Conservation (phyloP, 2,329 filamentous ascomycete genomes). For the Emergomyces orientalis region DNA sequence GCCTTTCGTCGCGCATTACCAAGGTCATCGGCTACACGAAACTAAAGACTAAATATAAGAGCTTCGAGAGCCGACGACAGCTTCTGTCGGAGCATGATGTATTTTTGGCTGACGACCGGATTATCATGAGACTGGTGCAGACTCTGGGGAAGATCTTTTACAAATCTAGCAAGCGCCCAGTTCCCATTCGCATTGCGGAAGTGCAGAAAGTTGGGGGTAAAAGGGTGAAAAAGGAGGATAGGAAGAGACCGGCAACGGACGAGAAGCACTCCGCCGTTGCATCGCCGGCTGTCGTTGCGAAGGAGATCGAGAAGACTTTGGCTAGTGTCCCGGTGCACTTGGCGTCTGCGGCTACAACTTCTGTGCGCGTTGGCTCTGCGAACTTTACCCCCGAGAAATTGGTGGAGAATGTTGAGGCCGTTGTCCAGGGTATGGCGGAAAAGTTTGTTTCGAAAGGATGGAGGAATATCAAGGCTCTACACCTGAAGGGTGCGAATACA, state of each 20-base stretch:
- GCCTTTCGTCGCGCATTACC: slow-evolving; percentile 58
- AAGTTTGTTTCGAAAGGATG: slow-evolving; percentile 79
- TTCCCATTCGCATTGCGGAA: slow-evolving; percentile 66
- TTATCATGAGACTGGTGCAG: slow-evolving; percentile 62
- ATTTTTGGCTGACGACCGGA: slow-evolving; percentile 85
- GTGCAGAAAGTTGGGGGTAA: slow-evolving; percentile 53
- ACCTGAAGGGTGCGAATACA: slow-evolving; percentile 85
- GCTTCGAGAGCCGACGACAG: slow-evolving; percentile 78
- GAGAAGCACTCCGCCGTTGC: slow-evolving; percentile 41
- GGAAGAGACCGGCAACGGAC: slow-evolving; percentile 40
- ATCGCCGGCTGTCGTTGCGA: slow-evolving; percentile 58
- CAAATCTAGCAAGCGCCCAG: slow-evolving; percentile 75
- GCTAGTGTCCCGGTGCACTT: slow-evolving; percentile 71
- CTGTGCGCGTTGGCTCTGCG: slow-evolving; percentile 68
- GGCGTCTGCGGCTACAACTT: slow-evolving; percentile 66
- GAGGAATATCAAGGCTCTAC: slow-evolving; percentile 73
- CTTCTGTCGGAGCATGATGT: slow-evolving; percentile 80
- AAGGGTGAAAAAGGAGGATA: slow-evolving; percentile 48
- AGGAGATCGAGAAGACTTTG: slow-evolving; percentile 71
- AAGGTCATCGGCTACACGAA: slow-evolving; percentile 75
- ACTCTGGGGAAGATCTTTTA: slow-evolving; percentile 89
- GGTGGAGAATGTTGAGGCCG: slow-evolving; percentile 68
- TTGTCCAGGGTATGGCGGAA: slow-evolving; percentile 59
- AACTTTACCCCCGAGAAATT: slow-evolving; percentile 66
- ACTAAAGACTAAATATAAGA: slow-evolving; percentile 79